Percentiles rank a stretch among this genome's conserved stretches.
Conservation (phyloP, 805 yeast species). For the Candida takata region DNA sequence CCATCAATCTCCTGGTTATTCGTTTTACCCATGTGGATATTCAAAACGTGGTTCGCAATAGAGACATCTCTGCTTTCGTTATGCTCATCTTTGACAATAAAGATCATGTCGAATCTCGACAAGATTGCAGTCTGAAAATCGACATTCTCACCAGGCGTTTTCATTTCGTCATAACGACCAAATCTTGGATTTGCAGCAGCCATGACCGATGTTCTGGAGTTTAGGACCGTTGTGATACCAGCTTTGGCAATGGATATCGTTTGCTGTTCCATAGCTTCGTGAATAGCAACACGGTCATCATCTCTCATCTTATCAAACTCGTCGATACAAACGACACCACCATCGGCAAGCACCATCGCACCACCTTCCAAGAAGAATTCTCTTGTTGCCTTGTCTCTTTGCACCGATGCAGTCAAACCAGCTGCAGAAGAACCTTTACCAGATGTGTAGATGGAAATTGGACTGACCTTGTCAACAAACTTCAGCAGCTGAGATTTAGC, state of each 20-base stretch:
- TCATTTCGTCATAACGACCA: conserved; percentile 94
- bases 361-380: conserved; percentile 98
- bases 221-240: conserved; percentile 93
- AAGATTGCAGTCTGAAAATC: conserved; percentile 96
- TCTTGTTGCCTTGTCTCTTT: conserved; percentile 78
- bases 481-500: conserved; percentile 95
- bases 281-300: conserved; percentile 97
- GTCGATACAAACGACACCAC: conserved; percentile 98
- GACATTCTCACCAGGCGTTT: conserved; percentile 95
- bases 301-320: conserved; percentile 99
- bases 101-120: conserved; percentile 98
- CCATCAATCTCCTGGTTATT: conserved; percentile 48
- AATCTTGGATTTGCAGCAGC: conserved; percentile 98
- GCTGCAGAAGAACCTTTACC: conserved; percentile 99
- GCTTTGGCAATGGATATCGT: conserved; percentile 98
- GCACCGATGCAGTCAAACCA: conserved; percentile 97
- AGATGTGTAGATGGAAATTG: conserved; percentile 92
- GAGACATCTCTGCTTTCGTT: conserved; percentile 76
- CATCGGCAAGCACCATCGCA: conserved; percentile 99
- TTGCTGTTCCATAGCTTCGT: conserved; percentile 99
- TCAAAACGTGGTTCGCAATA: conserved; percentile 92
- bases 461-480: conserved; percentile 91
- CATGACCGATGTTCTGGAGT: conserved; percentile 91
- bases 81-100: conserved; percentile 93
- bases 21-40: conserved; percentile 81